Conservation (phyloP, 139 green algal species). For the Microglena sp. region DNA sequence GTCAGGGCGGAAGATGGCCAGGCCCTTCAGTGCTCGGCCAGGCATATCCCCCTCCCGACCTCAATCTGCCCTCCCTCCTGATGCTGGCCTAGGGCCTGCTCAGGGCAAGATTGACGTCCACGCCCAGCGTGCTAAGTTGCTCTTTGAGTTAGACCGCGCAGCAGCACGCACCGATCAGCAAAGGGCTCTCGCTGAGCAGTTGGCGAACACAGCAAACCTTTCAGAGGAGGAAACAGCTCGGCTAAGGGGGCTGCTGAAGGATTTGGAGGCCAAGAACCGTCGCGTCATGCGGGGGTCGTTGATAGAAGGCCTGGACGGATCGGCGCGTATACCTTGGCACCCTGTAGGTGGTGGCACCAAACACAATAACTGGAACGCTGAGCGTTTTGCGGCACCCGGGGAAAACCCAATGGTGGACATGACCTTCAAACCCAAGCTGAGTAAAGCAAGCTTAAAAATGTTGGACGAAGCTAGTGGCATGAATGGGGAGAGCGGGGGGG, state of each 20-base stretch:
- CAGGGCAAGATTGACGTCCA: slow-evolving; percentile 38
- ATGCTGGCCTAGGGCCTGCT: slow-evolving; percentile 15
- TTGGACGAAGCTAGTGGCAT: too few species aligned
- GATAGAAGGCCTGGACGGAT: slow-evolving; percentile 23
- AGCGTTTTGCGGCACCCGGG: slow-evolving; percentile 13
- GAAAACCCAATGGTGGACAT: slow-evolving; percentile 16
- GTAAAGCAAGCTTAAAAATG: too few species aligned
- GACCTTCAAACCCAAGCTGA: slow-evolving; percentile 7
- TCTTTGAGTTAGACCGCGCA: slow-evolving; percentile 51
- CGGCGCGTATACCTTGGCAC: slow-evolving; percentile 33
- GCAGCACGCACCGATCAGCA: slow-evolving; percentile 25
- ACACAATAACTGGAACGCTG: slow-evolving; percentile 11
- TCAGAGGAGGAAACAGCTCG: slow-evolving; percentile 34
- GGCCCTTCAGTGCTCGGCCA: too few species aligned
- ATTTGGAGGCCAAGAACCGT: slow-evolving; percentile 11
- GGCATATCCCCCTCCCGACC: too few species aligned
- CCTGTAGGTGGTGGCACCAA: slow-evolving; percentile 22
- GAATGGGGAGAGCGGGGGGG: too few species aligned
- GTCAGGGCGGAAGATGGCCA: too few species aligned
- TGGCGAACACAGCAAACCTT: slow-evolving; percentile 26
- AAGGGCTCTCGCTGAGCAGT: slow-evolving; percentile 21
- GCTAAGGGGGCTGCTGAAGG: slow-evolving; percentile 37
- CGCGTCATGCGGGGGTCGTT: too few species aligned
- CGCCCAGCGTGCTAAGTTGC: slow-evolving; percentile 48
- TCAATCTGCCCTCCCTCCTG: slow-evolving; percentile 10